These are phyloP conservation scores for Euclidium syriacum DNA, from an alignment of 345 rosid genomes.

Conservation along the genomic window DNA sequence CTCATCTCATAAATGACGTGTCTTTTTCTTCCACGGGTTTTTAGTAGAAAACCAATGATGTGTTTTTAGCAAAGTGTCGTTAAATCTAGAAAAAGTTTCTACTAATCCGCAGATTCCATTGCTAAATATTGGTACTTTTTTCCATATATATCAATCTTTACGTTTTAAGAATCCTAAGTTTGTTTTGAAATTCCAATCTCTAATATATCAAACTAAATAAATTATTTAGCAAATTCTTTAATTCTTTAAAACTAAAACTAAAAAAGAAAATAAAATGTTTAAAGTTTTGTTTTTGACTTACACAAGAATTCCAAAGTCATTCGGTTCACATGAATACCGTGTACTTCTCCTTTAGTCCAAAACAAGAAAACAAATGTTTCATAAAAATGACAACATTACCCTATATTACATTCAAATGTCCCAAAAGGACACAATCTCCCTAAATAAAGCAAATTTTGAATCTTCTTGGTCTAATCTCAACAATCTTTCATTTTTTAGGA, in stretches of 20 bases:
- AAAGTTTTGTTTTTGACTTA: not conserved
- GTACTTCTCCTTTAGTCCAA: conserved; percentile 18
- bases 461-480: conserved; percentile 7
- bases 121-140: not conserved
- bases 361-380: conserved; percentile 11
- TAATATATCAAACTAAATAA: not conserved
- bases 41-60: not conserved
- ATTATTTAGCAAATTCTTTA: not conserved
- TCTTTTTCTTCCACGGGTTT: not conserved
- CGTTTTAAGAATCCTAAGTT: not conserved
- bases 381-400: conserved; percentile 25
- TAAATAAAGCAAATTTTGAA: not conserved
- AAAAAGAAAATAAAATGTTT: not conserved
- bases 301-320: not conserved
- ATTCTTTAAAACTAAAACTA: no score
- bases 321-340: conserved; percentile 8
- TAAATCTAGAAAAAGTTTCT: not conserved
- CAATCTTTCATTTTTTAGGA: conserved; percentile 3
- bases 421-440: conserved; percentile 11
- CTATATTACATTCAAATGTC: conserved; percentile 14
- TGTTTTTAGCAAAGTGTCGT: not conserved
- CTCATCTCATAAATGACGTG: not conserved
- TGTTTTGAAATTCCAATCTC: not conserved
- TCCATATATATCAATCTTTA: not conserved
- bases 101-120: not conserved